These are phyloP conservation scores for Starmerella apis DNA, from an alignment of 805 yeast genomes.

Conservation along the genomic window DNA sequence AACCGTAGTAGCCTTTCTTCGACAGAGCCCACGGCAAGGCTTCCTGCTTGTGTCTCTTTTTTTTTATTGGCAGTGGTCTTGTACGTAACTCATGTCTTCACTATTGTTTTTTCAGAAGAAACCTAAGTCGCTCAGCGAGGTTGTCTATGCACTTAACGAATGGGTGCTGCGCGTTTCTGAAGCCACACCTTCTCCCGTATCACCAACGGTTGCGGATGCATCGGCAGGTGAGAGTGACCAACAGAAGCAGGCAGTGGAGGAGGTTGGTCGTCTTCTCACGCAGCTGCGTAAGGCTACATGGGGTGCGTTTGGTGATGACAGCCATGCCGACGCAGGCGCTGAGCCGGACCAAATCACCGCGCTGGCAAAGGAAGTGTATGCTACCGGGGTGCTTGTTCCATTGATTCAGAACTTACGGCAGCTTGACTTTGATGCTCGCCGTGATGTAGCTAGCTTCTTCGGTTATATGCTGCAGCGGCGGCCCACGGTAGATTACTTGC, in stretches of 20 bases:
- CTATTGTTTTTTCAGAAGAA: conserved; percentile 70
- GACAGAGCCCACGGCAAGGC: neutral
- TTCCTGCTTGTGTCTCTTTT: neutral
- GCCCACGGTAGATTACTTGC: conserved; percentile 79
- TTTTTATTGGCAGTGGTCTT: neutral
- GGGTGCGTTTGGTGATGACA: conserved; percentile 11
- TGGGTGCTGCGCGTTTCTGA: conserved; percentile 30
- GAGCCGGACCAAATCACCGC: conserved; percentile 65
- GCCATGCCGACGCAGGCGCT: conserved; percentile 1
- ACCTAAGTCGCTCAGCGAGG: conserved; percentile 81
- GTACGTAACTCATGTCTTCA: conserved; percentile 50
- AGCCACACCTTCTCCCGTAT: neutral
- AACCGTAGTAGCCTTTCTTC: neutral
- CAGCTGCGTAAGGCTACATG: conserved; percentile 19
- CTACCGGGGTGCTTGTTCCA: conserved; percentile 54
- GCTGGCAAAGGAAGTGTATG: conserved; percentile 69
- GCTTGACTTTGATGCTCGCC: conserved; percentile 81
- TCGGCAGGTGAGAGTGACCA: conserved; percentile 8
- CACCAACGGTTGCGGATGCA: neutral
- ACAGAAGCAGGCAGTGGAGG: conserved; percentile 31
- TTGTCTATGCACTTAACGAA: conserved; percentile 65
- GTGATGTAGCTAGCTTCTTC: conserved; percentile 66
- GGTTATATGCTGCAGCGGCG: conserved; percentile 67
- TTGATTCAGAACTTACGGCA: conserved; percentile 50
- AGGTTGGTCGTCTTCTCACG: conserved; percentile 17